A percentile compares a stretch with the other conserved stretches of the same genome.
phyloP scores from a whole-genome alignment of 1,284 basidiomycete species.

The Rhodotorula sp. region DNA sequence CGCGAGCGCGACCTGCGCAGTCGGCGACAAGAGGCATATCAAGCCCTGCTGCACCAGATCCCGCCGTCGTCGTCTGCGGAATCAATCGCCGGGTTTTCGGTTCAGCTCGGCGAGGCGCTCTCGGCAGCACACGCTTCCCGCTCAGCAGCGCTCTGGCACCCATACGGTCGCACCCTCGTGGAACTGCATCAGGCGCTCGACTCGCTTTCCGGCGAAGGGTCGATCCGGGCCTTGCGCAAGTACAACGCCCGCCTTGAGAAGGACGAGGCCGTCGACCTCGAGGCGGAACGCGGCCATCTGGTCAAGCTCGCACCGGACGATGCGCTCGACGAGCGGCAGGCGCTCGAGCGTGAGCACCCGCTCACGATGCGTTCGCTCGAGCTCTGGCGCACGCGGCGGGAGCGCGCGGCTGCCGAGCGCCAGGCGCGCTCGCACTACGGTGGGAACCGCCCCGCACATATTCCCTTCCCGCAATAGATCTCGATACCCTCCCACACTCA shows the following conservation, averaged over 20 bases:
- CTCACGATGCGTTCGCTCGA: slow-evolving; percentile 1
- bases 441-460: too few species aligned
- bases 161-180: slow-evolving; percentile 13
- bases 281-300: neutral
- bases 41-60: neutral
- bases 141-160: slow-evolving; percentile 12
- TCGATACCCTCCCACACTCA: too few species aligned
- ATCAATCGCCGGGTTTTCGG: neutral
- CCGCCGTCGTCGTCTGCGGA: neutral
- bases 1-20: neutral
- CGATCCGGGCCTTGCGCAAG: neutral
- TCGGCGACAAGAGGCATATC: neutral
- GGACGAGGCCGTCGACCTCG: neutral
- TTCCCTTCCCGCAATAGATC: too few species aligned
- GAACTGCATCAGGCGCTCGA: slow-evolving; percentile 11
- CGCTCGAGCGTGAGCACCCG: slow-evolving; percentile 1
- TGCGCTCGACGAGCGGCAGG: neutral
- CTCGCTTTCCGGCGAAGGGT: slow-evolving; percentile 2
- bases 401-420: neutral
- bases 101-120: neutral
- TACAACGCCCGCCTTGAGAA: neutral
- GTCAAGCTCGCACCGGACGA: neutral
- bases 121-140: neutral
- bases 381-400: neutral
- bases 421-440: neutral